Evolutionary conservation across 768 basidiomycete genomes (phyloP), one percentile per base, ranked within the genome.

Genomic region (Psilocybe subaeruginosa): DNA sequence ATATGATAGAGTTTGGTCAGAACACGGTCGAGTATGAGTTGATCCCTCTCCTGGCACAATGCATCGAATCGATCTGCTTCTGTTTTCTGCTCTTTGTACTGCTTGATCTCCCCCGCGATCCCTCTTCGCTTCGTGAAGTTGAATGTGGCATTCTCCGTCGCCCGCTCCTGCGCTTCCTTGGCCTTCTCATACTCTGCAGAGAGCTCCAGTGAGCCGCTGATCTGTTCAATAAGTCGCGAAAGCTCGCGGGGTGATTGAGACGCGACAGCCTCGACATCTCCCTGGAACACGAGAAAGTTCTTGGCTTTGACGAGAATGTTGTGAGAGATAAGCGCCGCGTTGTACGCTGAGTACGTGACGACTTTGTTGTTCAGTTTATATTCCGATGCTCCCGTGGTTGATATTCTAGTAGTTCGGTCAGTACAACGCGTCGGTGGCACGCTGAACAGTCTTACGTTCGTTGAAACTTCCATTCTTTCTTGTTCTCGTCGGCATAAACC

Each of bases 271-370:
- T 99, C 97, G 33, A 99, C 97, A 71, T 99, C 97, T 54, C 97
- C 97, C 71, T 99, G 97, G 78, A 99, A 99, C 9, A 99, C 97
- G 55, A 99, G 89, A 70, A 99, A 99, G 78, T 99, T 99, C 80
- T 98, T 98, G 11, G 97, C 97, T 77, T 97, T 98, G 69, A 99
- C 95, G 50, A 99, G 91, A 69, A 99, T 93, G 69, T 98, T 97
- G 70, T 97, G 95, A 6, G 83, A 79, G 58, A 91, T 82, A 27
- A 99, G 89, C 11, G 93, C 91, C 4, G 88, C 81, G 62, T 97
- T 97, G 80, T 99, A 99, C 1, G 86, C 85, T 11, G 89, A 83
- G 73, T 96, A 96, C 0, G 95, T 91, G 56, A 97, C 93, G 23
- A 85, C 79, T 67, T 83, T 86, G 62, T 80, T 78, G 74, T 99